These are phyloP conservation scores for Antrodiella citrinella DNA, from an alignment of 768 basidiomycete genomes.

Conservation along the genomic window DNA sequence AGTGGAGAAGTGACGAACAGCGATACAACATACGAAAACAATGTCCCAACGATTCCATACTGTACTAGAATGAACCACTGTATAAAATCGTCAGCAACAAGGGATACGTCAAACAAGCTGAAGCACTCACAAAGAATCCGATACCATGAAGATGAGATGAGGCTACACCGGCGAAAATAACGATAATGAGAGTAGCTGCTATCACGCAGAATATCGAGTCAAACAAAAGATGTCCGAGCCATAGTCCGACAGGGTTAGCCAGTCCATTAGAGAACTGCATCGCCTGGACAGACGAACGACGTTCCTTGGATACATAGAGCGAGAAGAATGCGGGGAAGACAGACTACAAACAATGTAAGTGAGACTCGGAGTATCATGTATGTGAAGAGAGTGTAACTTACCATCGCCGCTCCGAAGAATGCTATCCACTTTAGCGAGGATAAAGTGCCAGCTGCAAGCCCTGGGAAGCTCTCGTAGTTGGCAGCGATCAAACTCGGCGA, in stretches of 20 bases:
- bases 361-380: slow-evolving; percentile 2
- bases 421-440: slow-evolving; percentile 64
- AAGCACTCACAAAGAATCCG: slow-evolving; percentile 48
- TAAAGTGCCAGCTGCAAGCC: slow-evolving; percentile 45
- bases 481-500: slow-evolving; percentile 48
- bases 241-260: slow-evolving; percentile 58
- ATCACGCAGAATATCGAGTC: slow-evolving; percentile 54
- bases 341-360: slow-evolving; percentile 30
- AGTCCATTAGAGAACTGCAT: slow-evolving; percentile 80
- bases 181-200: slow-evolving; percentile 54
- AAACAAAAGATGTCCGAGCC: slow-evolving; percentile 74
- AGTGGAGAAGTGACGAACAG: slow-evolving; percentile 56
- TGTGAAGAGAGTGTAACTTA: slow-evolving; percentile 21
- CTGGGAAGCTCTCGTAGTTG: slow-evolving; percentile 51
- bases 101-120: background rate
- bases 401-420: slow-evolving; percentile 71
- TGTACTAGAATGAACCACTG: slow-evolving; percentile 68
- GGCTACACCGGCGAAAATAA: slow-evolving; percentile 44
- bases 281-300: slow-evolving; percentile 64
- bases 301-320: slow-evolving; percentile 68
- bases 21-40: slow-evolving; percentile 64
- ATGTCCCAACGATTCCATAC: slow-evolving; percentile 59
- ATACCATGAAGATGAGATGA: slow-evolving; percentile 62
- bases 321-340: slow-evolving; percentile 80
- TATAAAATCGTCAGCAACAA: background rate